Base-by-base conservation (phyloP, 345 rosid genomes). In the Moricandia moricandioides region DNA sequence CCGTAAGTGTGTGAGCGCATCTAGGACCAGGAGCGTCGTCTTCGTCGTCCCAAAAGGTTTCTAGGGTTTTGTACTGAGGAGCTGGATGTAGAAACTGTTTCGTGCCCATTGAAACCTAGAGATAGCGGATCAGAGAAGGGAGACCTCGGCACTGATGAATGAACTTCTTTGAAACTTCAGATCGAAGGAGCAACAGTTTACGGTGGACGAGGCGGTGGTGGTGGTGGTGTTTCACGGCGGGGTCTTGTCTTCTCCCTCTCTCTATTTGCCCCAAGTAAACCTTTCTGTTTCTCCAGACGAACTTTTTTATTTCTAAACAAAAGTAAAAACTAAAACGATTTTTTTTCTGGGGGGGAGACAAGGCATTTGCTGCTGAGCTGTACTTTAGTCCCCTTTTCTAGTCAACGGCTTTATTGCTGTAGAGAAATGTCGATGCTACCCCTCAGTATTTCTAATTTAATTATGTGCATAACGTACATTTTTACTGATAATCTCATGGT, bases 21-120 rank as follows among this genome's bases (percentile, higher is more conserved):
- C 99, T 88, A 33, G 96, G 88, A 75, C 97, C 97, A 45, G 99
- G 99, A 21, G 96, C 93, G 62, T 95, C 97, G 8, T 92, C 97
- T n/a, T 90, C 97, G 31, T 88, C 72, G 56, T 89, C 96, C 97
- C 97, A 95, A 81, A 83, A 87, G 59, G 96, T 86, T 82, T 92
- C 99, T 73, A 92, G 78, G 71, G 86, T 12, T 75, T 89, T 85
- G 61, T 88, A 95, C 52, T 83, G 81, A n/a, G 93, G 99, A 78
- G 97, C 99, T 62, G 97, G 93, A 47, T 82, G 65, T 7, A 29
- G 31, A 21, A 21, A 21, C 24, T 1, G 24, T 21, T 21, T 21
- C 24, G 24, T 21, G 1, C 24, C 24, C 24, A 21, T 21, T 21
- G 24, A 21, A 21, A 21, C 24, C 24, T 21, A 21, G 24, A 21